A percentile compares a stretch with the other conserved stretches of the same genome.
phyloP scores from a whole-genome alignment of 2,329 filamentous ascomycete species.

The Nemania bipapillata region DNA sequence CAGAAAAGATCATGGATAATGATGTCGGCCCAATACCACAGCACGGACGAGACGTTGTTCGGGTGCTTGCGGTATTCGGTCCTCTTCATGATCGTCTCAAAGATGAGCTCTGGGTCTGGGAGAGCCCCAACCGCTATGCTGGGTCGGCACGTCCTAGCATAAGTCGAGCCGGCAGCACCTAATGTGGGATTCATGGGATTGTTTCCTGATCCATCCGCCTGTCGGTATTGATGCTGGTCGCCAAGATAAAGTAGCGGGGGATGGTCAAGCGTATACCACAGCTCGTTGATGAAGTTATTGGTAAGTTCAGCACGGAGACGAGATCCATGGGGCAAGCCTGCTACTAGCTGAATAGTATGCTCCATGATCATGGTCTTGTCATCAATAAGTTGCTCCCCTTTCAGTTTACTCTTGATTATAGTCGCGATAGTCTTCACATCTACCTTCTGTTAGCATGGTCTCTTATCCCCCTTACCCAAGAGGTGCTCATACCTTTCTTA shows the following conservation, averaged over 20 bases:
- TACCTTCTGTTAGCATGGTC: conserved; percentile 45
- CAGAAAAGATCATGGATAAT: conserved; percentile 80
- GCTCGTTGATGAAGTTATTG: conserved; percentile 72
- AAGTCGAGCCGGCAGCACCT: conserved; percentile 73
- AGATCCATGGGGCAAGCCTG: conserved; percentile 71
- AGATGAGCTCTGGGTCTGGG: conserved; percentile 73
- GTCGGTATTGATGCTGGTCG: conserved; percentile 71
- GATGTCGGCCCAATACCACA: conserved; percentile 79
- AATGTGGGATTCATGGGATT: conserved; percentile 73
- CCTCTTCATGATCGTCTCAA: conserved; percentile 70
- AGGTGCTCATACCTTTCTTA: conserved; percentile 56
- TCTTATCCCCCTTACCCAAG: not conserved
- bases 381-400: conserved; percentile 71
- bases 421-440: conserved; percentile 72
- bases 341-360: conserved; percentile 74
- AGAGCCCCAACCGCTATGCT: conserved; percentile 70
- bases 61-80: conserved; percentile 67
- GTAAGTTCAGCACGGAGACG: conserved; percentile 71
- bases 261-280: conserved; percentile 78
- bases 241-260: conserved; percentile 74
- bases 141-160: conserved; percentile 72
- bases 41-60: conserved; percentile 76
- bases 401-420: conserved; percentile 70
- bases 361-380: conserved; percentile 85
- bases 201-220: conserved; percentile 76